A percentile compares a stretch with the other conserved stretches of the same genome.
These are phyloP conservation scores for Calonectria honghensis DNA, from an alignment of 2,329 filamentous ascomycete genomes.

Conservation along the genomic window DNA sequence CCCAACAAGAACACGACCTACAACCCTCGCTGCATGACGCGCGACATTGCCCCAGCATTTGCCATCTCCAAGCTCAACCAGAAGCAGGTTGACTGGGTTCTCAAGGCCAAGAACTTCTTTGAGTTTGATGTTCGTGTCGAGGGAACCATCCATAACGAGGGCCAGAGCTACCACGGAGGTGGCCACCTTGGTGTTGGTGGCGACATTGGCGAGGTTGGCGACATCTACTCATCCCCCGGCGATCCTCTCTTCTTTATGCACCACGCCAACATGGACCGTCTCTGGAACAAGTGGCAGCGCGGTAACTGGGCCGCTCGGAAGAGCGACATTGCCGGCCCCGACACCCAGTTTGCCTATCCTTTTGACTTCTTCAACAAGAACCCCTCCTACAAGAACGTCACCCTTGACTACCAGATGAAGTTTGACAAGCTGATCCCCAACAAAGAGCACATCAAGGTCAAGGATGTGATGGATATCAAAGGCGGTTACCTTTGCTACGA, in stretches of 20 bases:
- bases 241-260: constrained; percentile 55
- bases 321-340: constrained; percentile 58
- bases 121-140: constrained; percentile 57
- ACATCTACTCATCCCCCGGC: constrained; percentile 52
- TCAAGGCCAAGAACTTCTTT: constrained; percentile 50
- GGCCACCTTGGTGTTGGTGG: constrained; percentile 54
- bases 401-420: constrained; percentile 52
- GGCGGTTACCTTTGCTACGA: constrained; percentile 39
- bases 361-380: constrained; percentile 57
- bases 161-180: constrained; percentile 52
- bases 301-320: constrained; percentile 54
- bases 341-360: constrained; percentile 58
- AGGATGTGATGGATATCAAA: constrained; percentile 42
- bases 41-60: constrained; percentile 54
- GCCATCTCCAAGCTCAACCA: constrained; percentile 40
- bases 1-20: constrained; percentile 48
- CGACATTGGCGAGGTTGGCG: constrained; percentile 54
- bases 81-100: constrained; percentile 39
- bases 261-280: constrained; percentile 53
- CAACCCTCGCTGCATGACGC: constrained; percentile 58
- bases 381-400: constrained; percentile 58
- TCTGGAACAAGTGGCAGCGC: constrained; percentile 58
- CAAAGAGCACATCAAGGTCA: constrained; percentile 29
- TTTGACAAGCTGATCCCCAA: constrained; percentile 38
- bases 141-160: constrained; percentile 43